Conservation (phyloP, 1,139 yeast genomes). For the Lodderomyces pseudojiufengensis region DNA sequence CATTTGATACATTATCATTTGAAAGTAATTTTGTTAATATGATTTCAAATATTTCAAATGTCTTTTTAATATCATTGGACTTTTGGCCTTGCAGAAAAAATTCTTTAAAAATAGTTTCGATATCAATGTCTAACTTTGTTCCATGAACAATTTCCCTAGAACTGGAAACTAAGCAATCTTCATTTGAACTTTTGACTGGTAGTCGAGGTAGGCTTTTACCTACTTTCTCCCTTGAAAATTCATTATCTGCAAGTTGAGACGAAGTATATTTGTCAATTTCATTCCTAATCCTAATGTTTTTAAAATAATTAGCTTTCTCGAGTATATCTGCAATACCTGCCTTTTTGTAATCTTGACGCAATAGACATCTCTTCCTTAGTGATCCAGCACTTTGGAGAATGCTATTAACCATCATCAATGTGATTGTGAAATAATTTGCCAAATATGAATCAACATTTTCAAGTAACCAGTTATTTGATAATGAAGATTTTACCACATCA, state of each 20-base stretch:
- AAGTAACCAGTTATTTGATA: no score
- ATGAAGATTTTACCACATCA: no score
- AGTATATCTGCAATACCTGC: conserved; percentile 38
- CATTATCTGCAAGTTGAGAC: conserved; percentile 39
- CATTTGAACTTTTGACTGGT: background rate
- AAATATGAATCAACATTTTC: conserved; percentile 17
- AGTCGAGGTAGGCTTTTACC: conserved; percentile 4
- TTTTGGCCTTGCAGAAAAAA: background rate
- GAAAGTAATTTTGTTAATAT: background rate
- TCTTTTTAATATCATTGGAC: background rate
- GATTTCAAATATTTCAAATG: background rate
- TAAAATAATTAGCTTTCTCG: conserved; percentile 32
- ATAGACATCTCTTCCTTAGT: conserved; percentile 26
- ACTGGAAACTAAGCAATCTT: background rate
- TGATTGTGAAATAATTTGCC: conserved; percentile 42
- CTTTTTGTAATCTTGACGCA: conserved; percentile 41
- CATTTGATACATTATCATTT: conserved; percentile 22
- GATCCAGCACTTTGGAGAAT: conserved; percentile 35
- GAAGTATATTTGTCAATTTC: conserved; percentile 43
- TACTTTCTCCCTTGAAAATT: background rate
- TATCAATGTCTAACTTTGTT: no score
- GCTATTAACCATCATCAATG: conserved; percentile 43
- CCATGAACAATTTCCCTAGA: no score
- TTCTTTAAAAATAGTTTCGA: no score
- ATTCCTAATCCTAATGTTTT: conserved; percentile 40